phyloP scores from a whole-genome alignment of 768 basidiomycete species.

The Lactifluus subvellereus region DNA sequence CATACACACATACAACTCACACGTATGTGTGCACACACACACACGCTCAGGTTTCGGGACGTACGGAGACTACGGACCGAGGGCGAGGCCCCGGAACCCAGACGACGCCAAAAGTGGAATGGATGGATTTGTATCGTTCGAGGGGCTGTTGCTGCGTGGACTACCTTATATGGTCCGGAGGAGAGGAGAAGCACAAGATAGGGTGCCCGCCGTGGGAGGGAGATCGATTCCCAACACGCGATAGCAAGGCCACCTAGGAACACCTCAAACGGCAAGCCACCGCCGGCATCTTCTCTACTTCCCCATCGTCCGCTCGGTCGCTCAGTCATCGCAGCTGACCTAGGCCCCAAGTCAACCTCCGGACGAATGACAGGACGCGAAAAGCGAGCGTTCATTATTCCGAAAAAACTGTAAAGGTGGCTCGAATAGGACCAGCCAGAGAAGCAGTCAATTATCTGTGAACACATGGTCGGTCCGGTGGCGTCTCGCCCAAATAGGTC shows the following conservation, averaged over 20 bases:
- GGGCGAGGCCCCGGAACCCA: slow-evolving; percentile 10
- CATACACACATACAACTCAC: background rate
- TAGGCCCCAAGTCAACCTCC: background rate
- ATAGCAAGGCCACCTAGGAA: background rate
- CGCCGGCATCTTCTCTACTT: background rate
- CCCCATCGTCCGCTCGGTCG: background rate
- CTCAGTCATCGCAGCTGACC: slow-evolving; percentile 8
- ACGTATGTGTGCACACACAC: background rate
- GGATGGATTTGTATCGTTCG: background rate
- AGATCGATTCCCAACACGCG: slow-evolving; percentile 8
- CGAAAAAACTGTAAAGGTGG: background rate
- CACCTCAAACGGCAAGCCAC: background rate
- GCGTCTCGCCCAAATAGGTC: background rate
- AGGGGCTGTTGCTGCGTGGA: background rate
- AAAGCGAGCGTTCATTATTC: background rate
- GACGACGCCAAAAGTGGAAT: slow-evolving; percentile 5
- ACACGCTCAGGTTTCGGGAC: background rate
- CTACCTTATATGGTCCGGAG: slow-evolving; percentile 15
- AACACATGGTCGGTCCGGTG: slow-evolving; percentile 12
- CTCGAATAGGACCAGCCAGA: background rate
- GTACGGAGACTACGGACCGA: slow-evolving; percentile 6
- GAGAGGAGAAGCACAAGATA: slow-evolving; percentile 2
- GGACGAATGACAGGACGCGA: background rate
- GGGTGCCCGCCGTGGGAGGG: slow-evolving; percentile 9
- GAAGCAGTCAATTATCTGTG: slow-evolving; percentile 1